Evolutionary conservation across 2,329 filamentous ascomycete genomes (phyloP), one percentile per base, ranked within the genome.

Genomic region (Aureobasidium leucospermi): DNA sequence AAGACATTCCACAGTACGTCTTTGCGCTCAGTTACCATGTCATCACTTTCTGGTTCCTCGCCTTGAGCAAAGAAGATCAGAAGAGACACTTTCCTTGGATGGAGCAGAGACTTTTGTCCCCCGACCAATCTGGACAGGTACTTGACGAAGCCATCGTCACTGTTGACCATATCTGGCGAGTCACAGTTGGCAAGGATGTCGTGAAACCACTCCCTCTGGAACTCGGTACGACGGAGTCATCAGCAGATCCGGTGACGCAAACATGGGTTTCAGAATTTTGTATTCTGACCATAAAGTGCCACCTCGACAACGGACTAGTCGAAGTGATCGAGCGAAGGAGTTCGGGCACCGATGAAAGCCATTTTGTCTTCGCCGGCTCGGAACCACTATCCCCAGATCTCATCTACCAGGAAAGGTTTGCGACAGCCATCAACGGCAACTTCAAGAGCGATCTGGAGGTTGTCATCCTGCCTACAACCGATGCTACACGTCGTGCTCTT

Each of bases 11-110:
- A 4, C 89, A 94, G 72, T 99, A 99, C 70, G 90, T 99, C 29
- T 94, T 95, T 71, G 89, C 91, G 1, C 78, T 97, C 56, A 93
- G 93, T 8, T 96, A 96, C 70, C 92, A 97, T 70, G 90, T 96
- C 66, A 92, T 99, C 65, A 88, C 91, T 1, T 96, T 96, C 70
- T 99, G 94, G 94, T 99, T 97, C 70, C 80, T 99, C 65, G 89
- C 91, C 1, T 73, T 99, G 66, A 93, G 90, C 68, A 81, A 96
- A 55, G 84, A 87, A 39, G 91, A 96, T 69, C 86, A 94, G 53
- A 91, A 96, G 55, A 85, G 85, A 31, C 96, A 90, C 89, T 96
- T 99, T 64, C 87, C 89, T 10, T 63, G 58, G 58, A 56, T 63
- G 46, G 60, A 63, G n/a, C 59, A 51, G 15, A 56, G 62, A 36